A percentile compares a stretch with the other conserved stretches of the same genome.
Conservation (phyloP, 495 filamentous ascomycete species). For the Lepidopterella palustris region DNA sequence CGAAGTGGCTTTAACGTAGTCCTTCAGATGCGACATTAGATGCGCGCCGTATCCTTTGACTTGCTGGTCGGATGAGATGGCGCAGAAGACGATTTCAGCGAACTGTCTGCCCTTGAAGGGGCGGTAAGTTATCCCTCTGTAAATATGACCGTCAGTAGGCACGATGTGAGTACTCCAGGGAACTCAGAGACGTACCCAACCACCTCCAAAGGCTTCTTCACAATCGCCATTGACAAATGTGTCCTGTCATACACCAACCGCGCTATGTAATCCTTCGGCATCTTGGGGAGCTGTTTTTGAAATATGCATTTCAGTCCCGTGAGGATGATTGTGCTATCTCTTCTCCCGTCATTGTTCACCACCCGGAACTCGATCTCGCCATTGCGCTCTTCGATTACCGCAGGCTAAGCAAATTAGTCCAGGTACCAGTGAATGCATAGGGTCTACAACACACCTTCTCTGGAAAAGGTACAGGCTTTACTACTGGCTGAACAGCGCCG, state of each 20-base stretch:
- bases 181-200: slow-evolving; percentile 52
- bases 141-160: not conserved
- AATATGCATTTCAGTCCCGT: slow-evolving; percentile 97
- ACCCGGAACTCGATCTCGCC: slow-evolving; percentile 97
- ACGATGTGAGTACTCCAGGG: not conserved
- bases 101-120: slow-evolving; percentile 91
- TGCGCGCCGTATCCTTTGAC: slow-evolving; percentile 98
- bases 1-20: slow-evolving; percentile 95
- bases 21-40: slow-evolving; percentile 96
- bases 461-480: not conserved
- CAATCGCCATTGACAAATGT: slow-evolving; percentile 92
- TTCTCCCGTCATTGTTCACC: slow-evolving; percentile 88
- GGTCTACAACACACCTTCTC: not conserved
- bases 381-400: slow-evolving; percentile 86
- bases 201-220: slow-evolving; percentile 92
- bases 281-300: slow-evolving; percentile 96
- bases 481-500: not conserved
- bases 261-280: slow-evolving; percentile 99
- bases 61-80: slow-evolving; percentile 95
- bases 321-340: slow-evolving; percentile 87
- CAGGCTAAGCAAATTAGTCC: slow-evolving; percentile 50
- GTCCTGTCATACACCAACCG: slow-evolving; percentile 95
- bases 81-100: slow-evolving; percentile 97
- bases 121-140: slow-evolving; percentile 80
- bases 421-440: not conserved